Evolutionary conservation across 164 flowering plant genomes (phyloP), one percentile per base, ranked within the genome.

Genomic region (Magnolia officinalis): DNA sequence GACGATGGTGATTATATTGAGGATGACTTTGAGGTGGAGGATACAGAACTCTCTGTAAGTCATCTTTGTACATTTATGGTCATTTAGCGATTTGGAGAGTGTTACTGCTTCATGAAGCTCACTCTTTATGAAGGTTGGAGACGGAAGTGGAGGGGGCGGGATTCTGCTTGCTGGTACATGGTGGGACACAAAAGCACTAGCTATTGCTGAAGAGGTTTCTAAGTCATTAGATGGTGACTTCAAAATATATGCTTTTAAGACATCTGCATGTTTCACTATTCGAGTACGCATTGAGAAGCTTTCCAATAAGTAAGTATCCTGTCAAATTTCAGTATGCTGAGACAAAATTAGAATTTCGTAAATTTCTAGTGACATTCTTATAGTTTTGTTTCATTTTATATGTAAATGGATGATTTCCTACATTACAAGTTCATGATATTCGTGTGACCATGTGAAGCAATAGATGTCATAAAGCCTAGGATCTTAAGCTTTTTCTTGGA

Each of bases 81-180:
- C 49, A 13, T 68, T 68, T 13, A 68, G 45, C 51, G 18, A 11
- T 18, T 31, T 68, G 29, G 20, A 23, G 65, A 52, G 19, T 20
- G 52, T n/a, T 14, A 11, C 16, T 11, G 29, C 23, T 29, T 76
- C 23, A 18, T n/a, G 19, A 52, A 20, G 45, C 21, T 64, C 67
- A 51, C 10, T 80, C 73, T 65, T 68, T 55, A 13, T 67, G 66
- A 78, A 95, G 98, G 86, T 64, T 63, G 98, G 97, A 45, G 97
- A 93, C 91, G 98, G 98, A 72, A 92, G 81, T 24, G 97, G 82
- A 63, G 97, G 98, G 63, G 97, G 98, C 81, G 97, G 97, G 16
- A 85, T 93, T 29, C 78, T 87, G 66, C 89, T 92, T 74, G 93
- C 95, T 61, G 97, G 95, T 24, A 89, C 91, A 49, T 78, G 80